Conservation (phyloP, 768 basidiomycete species). For the Strobilomyces echinocephalus region DNA sequence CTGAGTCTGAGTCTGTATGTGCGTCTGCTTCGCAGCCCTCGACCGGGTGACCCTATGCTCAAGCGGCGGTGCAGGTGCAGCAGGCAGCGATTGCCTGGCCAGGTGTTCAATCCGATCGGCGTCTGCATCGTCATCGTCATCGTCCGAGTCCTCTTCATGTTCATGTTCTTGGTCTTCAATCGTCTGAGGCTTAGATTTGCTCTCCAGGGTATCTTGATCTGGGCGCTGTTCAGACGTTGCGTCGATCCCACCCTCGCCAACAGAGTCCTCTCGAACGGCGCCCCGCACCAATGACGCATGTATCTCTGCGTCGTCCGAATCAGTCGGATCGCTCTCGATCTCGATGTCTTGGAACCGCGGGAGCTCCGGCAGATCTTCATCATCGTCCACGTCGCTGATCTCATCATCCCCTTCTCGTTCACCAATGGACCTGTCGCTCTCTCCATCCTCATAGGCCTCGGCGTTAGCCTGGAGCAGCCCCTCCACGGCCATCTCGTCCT, state of each 20-base stretch:
- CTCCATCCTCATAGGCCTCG: neutral
- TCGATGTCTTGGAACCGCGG: conserved; percentile 10
- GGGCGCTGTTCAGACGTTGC: neutral
- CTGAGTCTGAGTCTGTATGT: neutral
- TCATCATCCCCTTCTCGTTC: neutral
- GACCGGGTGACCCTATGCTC: conserved; percentile 10
- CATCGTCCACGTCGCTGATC: neutral
- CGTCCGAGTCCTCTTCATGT: neutral
- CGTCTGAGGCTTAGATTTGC: neutral
- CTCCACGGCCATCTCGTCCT: conserved; percentile 25
- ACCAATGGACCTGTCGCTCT: neutral
- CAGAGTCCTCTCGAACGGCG: neutral
- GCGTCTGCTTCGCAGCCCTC: neutral
- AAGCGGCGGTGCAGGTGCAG: neutral
- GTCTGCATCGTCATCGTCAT: conserved; percentile 1
- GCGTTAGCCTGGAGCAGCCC: conserved; percentile 13
- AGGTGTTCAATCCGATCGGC: conserved; percentile 15
- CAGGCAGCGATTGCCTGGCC: conserved; percentile 6
- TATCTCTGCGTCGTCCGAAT: conserved; percentile 30
- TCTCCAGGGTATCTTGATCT: neutral
- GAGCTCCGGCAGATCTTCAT: neutral
- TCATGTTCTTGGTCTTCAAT: neutral
- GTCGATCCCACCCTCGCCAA: neutral
- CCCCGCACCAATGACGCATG: conserved; percentile 14
- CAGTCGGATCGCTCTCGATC: conserved; percentile 12